Conservation (phyloP, 441 rosid genomes). For the Erysimum cheiri region DNA sequence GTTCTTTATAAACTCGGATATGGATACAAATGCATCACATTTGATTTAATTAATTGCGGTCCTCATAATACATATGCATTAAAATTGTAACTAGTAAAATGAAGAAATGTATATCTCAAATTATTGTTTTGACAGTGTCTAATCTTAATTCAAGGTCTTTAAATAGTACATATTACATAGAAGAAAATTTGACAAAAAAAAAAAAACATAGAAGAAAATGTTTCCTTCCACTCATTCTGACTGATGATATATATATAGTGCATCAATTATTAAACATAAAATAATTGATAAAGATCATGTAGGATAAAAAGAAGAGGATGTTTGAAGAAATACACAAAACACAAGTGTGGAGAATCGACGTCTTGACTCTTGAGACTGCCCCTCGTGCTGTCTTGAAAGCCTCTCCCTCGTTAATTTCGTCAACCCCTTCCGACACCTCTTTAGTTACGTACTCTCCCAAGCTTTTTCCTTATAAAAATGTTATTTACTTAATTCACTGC, state of each 20-base stretch:
- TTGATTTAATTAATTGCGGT: not conserved
- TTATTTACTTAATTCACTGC: constrained; percentile 29
- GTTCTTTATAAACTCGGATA: not conserved
- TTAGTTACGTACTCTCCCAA: constrained; percentile 16
- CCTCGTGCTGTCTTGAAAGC: constrained; percentile 44
- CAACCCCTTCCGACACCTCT: constrained; percentile 41
- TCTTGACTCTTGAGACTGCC: constrained; percentile 28
- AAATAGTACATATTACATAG: not conserved
- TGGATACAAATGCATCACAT: not conserved
- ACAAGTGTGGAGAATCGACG: constrained; percentile 30
- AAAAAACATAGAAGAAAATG: too few species aligned
- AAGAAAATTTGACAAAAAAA: not conserved
- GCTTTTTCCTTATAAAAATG: not conserved
- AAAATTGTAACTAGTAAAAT: not conserved
- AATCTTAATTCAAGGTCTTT: constrained; percentile 11
- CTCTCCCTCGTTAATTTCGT: constrained; percentile 35
- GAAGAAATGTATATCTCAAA: not conserved
- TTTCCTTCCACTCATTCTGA: constrained; percentile 27
- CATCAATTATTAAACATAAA: not conserved
- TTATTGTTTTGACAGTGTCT: not conserved
- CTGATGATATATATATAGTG: constrained; percentile 5
- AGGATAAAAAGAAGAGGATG: not conserved
- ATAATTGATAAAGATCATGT: not conserved
- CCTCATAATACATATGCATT: not conserved
- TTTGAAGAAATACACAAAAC: constrained; percentile 30